Evolutionary conservation across 192 early-diverging fungal genomes (phyloP), one percentile per base, ranked within the genome.

Genomic region (Jimgerdemannia flammicorona): DNA sequence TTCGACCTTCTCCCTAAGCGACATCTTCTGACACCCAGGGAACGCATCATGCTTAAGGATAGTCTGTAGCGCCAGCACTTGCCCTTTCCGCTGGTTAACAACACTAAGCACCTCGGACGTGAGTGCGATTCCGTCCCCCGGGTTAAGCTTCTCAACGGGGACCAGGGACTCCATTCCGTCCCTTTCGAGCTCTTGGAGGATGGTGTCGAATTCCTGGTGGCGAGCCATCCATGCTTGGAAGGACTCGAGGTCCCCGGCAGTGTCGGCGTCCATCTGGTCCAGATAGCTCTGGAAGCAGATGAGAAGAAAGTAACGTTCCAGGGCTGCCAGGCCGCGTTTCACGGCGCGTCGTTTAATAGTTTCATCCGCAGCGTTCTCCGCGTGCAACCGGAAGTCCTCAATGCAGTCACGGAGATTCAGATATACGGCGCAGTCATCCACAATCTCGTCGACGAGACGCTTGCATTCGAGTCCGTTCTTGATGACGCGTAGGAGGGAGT

Each of bases 1-100:
- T 18, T 91, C 87, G 3, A 91, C 77, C 8, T 89, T 85, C 64
- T 91, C 90, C 65, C 76, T 75, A 8, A 90, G 75, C 17, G 81
- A 85, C 77, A 90, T 75, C 70, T 88, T 87, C 75, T 91, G 90
- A 40, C 87, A 87, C 3, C 89, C 87, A 2, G 90, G 90, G 80
- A 91, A 91, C 19, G 89, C 80, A 66, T 91, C 90, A 43, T 85
- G 80, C 72, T 91, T 91, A 63, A 91, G 73, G 73, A 91, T 91
- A 2, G 88, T 89, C 20, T 84, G 79, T 42, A 88, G 84, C 4
- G 79, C 82, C 29, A 91, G 72, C 3, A 91, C 90, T 11, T 83
- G 83, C 3, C 90, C 90, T 44, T 77, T 71, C 10, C 90, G 77
- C 63, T 75, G 54, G 59, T 79, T 81, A 3, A 91, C 88, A 0